Evolutionary conservation across 139 green algal genomes (phyloP), one percentile per base, ranked within the genome.

Genomic region (Micractinium conductrix): DNA sequence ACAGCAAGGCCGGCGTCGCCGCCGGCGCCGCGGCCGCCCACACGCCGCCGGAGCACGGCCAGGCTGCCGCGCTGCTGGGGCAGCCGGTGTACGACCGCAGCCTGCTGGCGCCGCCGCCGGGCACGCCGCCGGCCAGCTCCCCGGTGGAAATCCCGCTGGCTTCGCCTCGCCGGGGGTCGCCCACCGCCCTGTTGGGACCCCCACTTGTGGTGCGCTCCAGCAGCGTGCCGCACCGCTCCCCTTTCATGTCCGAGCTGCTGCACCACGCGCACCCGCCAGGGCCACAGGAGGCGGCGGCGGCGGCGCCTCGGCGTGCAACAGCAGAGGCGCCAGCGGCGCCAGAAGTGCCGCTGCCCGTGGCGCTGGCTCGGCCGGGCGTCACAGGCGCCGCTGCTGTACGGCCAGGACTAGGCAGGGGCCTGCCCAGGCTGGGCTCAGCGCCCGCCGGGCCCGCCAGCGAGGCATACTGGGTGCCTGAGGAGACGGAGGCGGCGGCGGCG

Each of bases 1-100:
- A 35, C 72, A 62, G 72, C 43, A 30, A 7, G 50, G 68, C 68
- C 48, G 68, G 35, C n/a, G 4, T 21, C 42, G 17, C 26, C 24
- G 37, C 42, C 72, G 72, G 19, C 30, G 74, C 50, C 14, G 74
- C 30, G 10, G 48, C 74, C 6, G 71, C 69, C 2, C 71, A 76
- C 48, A 38, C 70, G 3, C 35, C 38, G 38, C 72, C 71, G 0
- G 38, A 74, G 33, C 71, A 86, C 24, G 72, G 58, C 2, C 69
- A 86, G 72, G 81, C 45, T 16, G 81, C 81, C 21, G 81, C 81
- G 0, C 72, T 86, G 71, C 43, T 86, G 60, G 81, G 81, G n/a
- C 81, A 86, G 72, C 81, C 71, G 0, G 43, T 58, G 21, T 80
- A 63, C 22, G 60, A 73, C 1, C 35, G 4, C 8, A 40, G 26